phyloP scores from a whole-genome alignment of 2,329 filamentous ascomycete species.

The Botrytis fragariae region DNA sequence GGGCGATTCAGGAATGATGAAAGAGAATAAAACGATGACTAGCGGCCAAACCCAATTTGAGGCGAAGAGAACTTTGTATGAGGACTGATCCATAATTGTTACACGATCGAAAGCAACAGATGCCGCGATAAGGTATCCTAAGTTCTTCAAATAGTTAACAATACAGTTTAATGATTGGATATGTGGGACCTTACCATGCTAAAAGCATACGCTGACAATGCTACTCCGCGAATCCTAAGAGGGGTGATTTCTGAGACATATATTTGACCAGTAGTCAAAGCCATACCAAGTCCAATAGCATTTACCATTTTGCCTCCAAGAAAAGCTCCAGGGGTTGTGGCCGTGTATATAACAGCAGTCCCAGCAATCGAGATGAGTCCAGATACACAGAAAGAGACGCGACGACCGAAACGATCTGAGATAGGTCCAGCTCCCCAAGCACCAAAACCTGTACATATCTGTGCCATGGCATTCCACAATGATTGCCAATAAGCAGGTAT shows the following conservation, averaged over 20 bases:
- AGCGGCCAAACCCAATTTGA: constrained; percentile 7
- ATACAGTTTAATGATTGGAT: neutral
- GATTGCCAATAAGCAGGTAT: constrained; percentile 11
- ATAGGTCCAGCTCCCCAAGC: constrained; percentile 10
- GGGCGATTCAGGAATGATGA: neutral
- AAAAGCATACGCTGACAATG: constrained; percentile 13
- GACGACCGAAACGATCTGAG: neutral
- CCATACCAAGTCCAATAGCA: constrained; percentile 8
- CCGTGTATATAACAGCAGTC: neutral
- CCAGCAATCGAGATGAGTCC: neutral
- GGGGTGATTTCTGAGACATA: constrained; percentile 11
- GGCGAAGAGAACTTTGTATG: constrained; percentile 12
- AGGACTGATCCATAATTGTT: constrained; percentile 3
- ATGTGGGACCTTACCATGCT: neutral
- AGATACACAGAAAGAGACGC: neutral
- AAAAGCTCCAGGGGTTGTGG: neutral
- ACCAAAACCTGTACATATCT: constrained; percentile 9
- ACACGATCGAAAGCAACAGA: constrained; percentile 12
- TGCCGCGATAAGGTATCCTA: constrained; percentile 7
- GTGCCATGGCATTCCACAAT: constrained; percentile 6
- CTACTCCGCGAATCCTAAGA: constrained; percentile 8
- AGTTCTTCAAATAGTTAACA: neutral
- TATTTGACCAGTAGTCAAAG: constrained; percentile 8
- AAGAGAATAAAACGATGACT: neutral
- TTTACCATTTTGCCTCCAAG: neutral